phyloP scores from a whole-genome alignment of 306 rosid genomes.

The Luffa acutangula region DNA sequence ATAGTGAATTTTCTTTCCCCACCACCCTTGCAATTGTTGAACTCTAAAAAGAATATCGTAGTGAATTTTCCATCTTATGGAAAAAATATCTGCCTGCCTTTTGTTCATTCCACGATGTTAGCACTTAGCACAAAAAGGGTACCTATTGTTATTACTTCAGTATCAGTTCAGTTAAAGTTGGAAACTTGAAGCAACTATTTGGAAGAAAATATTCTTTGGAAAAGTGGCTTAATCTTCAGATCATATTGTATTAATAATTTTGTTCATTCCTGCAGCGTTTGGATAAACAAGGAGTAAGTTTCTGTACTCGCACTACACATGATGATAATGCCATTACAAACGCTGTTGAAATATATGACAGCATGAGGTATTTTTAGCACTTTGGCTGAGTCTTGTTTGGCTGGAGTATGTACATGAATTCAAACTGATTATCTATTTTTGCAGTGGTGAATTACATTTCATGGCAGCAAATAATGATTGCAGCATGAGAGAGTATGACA shows the following conservation, averaged over 20 bases:
- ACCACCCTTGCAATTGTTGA: too few relatives aligned
- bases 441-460: constrained; percentile 31
- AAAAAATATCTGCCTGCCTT: not conserved
- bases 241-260: not conserved
- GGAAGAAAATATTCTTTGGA: not conserved
- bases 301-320: constrained; percentile 23
- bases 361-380: constrained; percentile 12
- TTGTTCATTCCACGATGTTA: not conserved
- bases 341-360: constrained; percentile 23
- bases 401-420: not conserved
- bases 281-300: constrained; percentile 30
- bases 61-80: not conserved
- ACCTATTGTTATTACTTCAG: not conserved
- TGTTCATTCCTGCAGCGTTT: constrained; percentile 15
- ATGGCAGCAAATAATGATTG: constrained; percentile 34
- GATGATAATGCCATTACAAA: constrained; percentile 31
- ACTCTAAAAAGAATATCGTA: too few relatives aligned
- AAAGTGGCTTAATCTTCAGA: not conserved
- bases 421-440: not conserved
- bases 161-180: not conserved
- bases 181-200: not conserved
- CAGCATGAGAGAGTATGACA: constrained; percentile 22
- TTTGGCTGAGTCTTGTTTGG: not conserved
- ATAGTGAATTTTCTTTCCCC: not conserved
- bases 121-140: not conserved